A percentile compares a stretch with the other conserved stretches of the same genome.
Evolutionary conservation across 2,329 filamentous ascomycete genomes (phyloP).

Genomic region (Arachnopeziza araneosa): DNA sequence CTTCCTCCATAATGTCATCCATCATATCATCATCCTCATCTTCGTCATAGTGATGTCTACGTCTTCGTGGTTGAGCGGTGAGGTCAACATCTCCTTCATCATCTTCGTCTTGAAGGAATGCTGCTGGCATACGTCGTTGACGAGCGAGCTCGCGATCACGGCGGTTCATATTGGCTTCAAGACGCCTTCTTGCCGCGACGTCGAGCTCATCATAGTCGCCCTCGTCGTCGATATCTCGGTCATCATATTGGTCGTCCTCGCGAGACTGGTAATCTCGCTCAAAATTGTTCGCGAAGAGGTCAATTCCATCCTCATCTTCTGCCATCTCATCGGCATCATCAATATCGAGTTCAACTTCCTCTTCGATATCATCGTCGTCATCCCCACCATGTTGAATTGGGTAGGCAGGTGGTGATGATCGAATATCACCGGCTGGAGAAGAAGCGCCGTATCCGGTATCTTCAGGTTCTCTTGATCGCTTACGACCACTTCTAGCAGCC

Average conservation of each 20-base stretch:
- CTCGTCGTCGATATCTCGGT: constrained; percentile 70
- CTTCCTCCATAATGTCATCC: constrained; percentile 91
- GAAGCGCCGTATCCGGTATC: constrained; percentile 49
- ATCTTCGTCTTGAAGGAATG: constrained; percentile 70
- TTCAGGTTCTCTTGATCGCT: constrained; percentile 60
- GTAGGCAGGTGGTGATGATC: constrained; percentile 60
- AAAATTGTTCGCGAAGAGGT: constrained; percentile 69
- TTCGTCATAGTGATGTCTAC: constrained; percentile 89
- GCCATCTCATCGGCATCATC: constrained; percentile 78
- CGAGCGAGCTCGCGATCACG: constrained; percentile 68
- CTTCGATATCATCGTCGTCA: constrained; percentile 62
- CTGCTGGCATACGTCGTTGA: constrained; percentile 61
- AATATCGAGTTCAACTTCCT: constrained; percentile 65
- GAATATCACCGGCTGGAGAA: constrained; percentile 48
- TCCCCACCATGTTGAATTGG: constrained; percentile 60
- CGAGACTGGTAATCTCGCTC: constrained; percentile 65
- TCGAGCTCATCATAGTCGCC: constrained; percentile 68
- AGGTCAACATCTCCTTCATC: constrained; percentile 82
- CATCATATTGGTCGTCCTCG: constrained; percentile 65
- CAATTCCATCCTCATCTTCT: constrained; percentile 75
- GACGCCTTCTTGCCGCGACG: constrained; percentile 57
- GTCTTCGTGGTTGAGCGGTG: constrained; percentile 76
- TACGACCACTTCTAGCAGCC: constrained; percentile 45
- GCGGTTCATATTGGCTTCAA: constrained; percentile 68
- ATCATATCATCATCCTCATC: constrained; percentile 89